phyloP scores from a whole-genome alignment of 371 early-diverging fungal species.

The Chytridiales sp. region DNA sequence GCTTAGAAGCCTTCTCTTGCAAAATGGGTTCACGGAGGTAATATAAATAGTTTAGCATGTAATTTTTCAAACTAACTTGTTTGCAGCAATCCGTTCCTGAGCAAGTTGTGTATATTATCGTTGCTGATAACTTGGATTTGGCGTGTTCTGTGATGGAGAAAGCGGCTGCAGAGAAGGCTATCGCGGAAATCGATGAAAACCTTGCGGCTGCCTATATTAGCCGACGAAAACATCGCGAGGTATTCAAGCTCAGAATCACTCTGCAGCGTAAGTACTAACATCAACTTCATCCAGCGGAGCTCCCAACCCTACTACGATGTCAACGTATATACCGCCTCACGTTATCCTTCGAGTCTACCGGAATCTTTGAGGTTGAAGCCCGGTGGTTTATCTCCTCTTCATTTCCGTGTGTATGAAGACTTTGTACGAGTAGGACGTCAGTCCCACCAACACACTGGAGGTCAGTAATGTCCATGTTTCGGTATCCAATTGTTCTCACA shows the following conservation, averaged over 20 bases:
- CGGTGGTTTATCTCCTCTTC: constrained; percentile 57
- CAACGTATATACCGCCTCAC: constrained; percentile 62
- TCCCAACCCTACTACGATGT: constrained; percentile 89
- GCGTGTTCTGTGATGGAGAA: constrained; percentile 90
- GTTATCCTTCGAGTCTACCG: constrained; percentile 81
- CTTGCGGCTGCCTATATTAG: constrained; percentile 65
- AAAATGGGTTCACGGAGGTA: constrained; percentile 79
- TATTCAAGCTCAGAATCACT: constrained; percentile 1
- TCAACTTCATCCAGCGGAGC: constrained; percentile 38
- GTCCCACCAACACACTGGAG: no score
- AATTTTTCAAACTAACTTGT: neutral
- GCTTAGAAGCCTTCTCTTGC: constrained; percentile 71
- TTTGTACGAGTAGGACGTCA: constrained; percentile 40
- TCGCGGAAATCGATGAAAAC: constrained; percentile 80
- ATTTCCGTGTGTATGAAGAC: constrained; percentile 82
- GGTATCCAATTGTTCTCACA: no score
- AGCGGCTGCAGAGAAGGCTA: constrained; percentile 88
- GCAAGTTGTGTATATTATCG: constrained; percentile 73
- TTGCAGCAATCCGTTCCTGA: constrained; percentile 68
- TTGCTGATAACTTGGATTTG: constrained; percentile 87
- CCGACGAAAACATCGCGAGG: constrained; percentile 84
- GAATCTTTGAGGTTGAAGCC: constrained; percentile 80
- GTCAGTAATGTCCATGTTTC: no score
- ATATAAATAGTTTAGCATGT: neutral
- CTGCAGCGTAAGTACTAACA: neutral